Conservation (phyloP, 2,329 filamentous ascomycete genomes). For the Scedosporium apiospermum region DNA sequence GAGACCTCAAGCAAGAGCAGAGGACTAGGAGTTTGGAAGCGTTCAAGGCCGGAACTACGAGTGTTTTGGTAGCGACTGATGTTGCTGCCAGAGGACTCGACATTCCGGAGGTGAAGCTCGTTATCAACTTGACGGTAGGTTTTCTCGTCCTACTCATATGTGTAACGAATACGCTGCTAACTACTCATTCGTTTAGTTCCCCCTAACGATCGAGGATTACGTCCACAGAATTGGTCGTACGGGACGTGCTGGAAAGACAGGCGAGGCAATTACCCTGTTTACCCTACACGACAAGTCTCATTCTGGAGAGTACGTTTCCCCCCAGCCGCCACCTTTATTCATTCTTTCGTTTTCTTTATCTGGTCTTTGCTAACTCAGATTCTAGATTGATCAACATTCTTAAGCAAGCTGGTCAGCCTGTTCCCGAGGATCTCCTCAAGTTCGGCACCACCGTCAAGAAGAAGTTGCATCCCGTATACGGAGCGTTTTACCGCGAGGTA, state of each 20-base stretch:
- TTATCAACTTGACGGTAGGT: slow-evolving; percentile 77
- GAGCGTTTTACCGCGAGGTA: slow-evolving; percentile 89
- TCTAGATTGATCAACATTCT: slow-evolving; percentile 82
- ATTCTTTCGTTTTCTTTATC: background rate
- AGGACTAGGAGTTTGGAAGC: slow-evolving; percentile 78
- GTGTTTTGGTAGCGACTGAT: slow-evolving; percentile 87
- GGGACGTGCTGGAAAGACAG: slow-evolving; percentile 82
- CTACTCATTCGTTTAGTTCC: slow-evolving; percentile 47
- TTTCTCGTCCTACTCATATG: background rate
- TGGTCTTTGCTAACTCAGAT: slow-evolving; percentile 2
- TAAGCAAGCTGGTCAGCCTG: slow-evolving; percentile 81
- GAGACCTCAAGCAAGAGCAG: slow-evolving; percentile 82
- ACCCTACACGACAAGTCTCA: slow-evolving; percentile 90
- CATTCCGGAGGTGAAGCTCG: slow-evolving; percentile 89
- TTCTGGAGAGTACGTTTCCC: slow-evolving; percentile 66
- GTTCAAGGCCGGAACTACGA: slow-evolving; percentile 79
- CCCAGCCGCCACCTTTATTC: background rate
- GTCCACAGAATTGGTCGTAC: slow-evolving; percentile 96
- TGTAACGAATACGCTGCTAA: background rate
- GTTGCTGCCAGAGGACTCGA: slow-evolving; percentile 90
- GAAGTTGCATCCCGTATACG: slow-evolving; percentile 93
- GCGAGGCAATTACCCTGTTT: slow-evolving; percentile 85
- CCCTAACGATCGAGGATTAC: slow-evolving; percentile 91
- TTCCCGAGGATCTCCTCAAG: slow-evolving; percentile 85
- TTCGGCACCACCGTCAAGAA: slow-evolving; percentile 98